Conservation (phyloP, 768 basidiomycete genomes). For the Crassisporium funariophilum region DNA sequence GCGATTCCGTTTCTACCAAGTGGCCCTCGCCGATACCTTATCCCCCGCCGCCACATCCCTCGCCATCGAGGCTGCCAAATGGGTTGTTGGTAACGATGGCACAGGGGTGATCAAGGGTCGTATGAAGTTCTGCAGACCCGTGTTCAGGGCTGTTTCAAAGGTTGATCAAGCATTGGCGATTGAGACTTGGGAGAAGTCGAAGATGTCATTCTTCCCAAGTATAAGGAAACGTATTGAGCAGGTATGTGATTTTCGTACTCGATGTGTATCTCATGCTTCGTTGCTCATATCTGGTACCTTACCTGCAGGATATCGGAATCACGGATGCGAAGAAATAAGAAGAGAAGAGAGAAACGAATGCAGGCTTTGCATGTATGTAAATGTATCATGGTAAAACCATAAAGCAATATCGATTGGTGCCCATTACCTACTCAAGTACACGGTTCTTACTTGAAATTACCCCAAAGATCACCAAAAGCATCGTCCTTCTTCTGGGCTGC, state of each 20-base stretch:
- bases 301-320: slow-evolving; percentile 10
- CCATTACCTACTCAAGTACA: too few species aligned
- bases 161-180: slow-evolving; percentile 58
- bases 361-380: too few species aligned
- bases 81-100: slow-evolving; percentile 69
- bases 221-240: slow-evolving; percentile 76
- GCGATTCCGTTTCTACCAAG: slow-evolving; percentile 74
- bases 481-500: slow-evolving; percentile 67
- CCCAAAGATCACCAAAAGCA: slow-evolving; percentile 83
- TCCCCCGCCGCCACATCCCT: slow-evolving; percentile 52
- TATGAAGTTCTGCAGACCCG: slow-evolving; percentile 84
- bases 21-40: slow-evolving; percentile 57
- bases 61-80: slow-evolving; percentile 56
- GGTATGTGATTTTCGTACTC: slow-evolving; percentile 36
- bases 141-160: slow-evolving; percentile 55
- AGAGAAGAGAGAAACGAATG: too few species aligned
- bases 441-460: slow-evolving; percentile 80
- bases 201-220: slow-evolving; percentile 72
- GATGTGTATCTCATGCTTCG: too few species aligned
- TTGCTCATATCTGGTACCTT: neutral
- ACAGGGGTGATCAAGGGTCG: slow-evolving; percentile 69
- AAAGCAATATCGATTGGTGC: too few species aligned
- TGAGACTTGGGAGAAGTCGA: slow-evolving; percentile 47
- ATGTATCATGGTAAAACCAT: slow-evolving; percentile 1
- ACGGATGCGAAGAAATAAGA: neutral